phyloP scores from a whole-genome alignment of 768 basidiomycete genomes.

The Pisolithus orientalis region DNA sequence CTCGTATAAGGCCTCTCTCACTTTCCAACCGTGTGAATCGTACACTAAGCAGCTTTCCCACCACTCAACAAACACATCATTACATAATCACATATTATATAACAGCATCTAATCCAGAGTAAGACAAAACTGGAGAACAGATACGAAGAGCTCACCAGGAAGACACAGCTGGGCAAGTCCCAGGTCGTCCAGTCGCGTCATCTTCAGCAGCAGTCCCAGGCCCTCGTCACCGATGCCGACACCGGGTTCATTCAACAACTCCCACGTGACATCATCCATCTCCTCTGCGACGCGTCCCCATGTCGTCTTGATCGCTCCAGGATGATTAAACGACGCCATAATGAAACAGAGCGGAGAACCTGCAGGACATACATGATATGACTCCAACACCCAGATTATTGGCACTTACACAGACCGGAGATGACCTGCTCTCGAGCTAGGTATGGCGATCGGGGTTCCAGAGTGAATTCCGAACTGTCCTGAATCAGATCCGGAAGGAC shows the following conservation, averaged over 20 bases:
- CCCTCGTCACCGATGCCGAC: conserved; percentile 31
- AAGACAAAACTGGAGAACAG: no score
- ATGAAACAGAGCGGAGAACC: conserved; percentile 77
- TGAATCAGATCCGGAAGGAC: conserved; percentile 43
- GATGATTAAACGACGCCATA: conserved; percentile 60
- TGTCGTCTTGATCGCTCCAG: conserved; percentile 53
- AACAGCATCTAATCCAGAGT: neutral
- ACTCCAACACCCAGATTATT: no score
- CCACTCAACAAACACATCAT: conserved; percentile 23
- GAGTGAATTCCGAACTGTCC: conserved; percentile 12
- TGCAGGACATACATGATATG: conserved; percentile 15
- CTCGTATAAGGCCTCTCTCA: conserved; percentile 28
- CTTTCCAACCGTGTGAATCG: conserved; percentile 30
- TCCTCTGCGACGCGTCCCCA: conserved; percentile 69
- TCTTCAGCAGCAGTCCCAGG: conserved; percentile 62
- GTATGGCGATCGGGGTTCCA: conserved; percentile 29
- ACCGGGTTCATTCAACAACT: conserved; percentile 42
- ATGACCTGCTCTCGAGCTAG: conserved; percentile 58
- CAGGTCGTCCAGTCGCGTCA: conserved; percentile 70
- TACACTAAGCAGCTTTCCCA: conserved; percentile 22
- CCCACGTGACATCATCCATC: conserved; percentile 63
- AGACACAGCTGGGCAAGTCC: conserved; percentile 58
- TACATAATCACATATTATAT: neutral
- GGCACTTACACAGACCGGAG: conserved; percentile 67
- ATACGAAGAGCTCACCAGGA: conserved; percentile 6